These are phyloP conservation scores for Cladosporium sp. DNA, from an alignment of 2,329 filamentous ascomycete species.

Conservation along the genomic window DNA sequence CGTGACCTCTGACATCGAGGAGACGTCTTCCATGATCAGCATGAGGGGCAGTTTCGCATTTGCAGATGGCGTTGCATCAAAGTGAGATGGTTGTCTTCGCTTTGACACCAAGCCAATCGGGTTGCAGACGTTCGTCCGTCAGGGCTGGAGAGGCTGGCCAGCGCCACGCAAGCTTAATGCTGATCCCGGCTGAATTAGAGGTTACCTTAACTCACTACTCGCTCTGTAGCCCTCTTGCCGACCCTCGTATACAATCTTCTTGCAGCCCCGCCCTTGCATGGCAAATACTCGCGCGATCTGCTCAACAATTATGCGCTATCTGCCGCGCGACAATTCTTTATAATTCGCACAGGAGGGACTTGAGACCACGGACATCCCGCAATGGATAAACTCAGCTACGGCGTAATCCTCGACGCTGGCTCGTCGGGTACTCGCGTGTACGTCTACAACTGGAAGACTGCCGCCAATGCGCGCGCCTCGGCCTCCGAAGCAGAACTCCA, in stretches of 20 bases:
- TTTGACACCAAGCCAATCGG: slow-evolving; percentile 2
- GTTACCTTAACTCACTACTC: neutral
- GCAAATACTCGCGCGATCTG: neutral
- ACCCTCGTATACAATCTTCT: neutral
- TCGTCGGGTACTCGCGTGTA: slow-evolving; percentile 94
- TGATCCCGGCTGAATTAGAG: neutral
- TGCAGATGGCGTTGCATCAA: neutral
- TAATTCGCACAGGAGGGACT: neutral
- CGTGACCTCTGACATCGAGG: too few relatives aligned
- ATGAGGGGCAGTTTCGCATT: neutral
- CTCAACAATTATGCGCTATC: neutral
- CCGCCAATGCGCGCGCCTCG: slow-evolving; percentile 60
- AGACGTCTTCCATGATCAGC: too few relatives aligned
- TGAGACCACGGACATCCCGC: neutral
- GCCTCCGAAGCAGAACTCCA: slow-evolving; percentile 58
- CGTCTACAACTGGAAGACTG: slow-evolving; percentile 89
- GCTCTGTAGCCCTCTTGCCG: neutral
- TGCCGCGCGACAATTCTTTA: neutral
- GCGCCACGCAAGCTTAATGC: slow-evolving; percentile 1
- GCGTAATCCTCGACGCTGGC: slow-evolving; percentile 93
- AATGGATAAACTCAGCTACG: slow-evolving; percentile 56
- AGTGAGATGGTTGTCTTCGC: neutral
- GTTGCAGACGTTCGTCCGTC: neutral
- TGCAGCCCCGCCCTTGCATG: neutral
- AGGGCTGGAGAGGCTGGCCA: neutral